Evolutionary conservation across 805 yeast species (phyloP).

Genomic region (Yamadazyma sp.): DNA sequence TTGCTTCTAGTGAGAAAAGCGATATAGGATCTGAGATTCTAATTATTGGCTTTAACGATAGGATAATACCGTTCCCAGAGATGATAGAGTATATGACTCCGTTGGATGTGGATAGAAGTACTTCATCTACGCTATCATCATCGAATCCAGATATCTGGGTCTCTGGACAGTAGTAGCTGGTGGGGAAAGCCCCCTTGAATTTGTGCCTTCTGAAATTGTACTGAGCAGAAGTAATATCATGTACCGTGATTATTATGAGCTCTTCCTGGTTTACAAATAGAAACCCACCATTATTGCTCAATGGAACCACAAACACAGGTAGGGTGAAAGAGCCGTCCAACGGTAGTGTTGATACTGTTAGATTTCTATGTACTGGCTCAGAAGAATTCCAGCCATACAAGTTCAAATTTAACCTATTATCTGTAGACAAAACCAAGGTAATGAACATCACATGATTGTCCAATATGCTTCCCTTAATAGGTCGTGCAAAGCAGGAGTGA

Average conservation of each 20-base stretch:
- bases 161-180: conserved; percentile 32
- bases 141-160: conserved; percentile 16
- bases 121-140: conserved; percentile 22
- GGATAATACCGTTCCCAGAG: conserved; percentile 19
- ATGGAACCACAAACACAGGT: conserved; percentile 45
- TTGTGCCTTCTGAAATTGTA: conserved; percentile 28
- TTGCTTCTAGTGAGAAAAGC: conserved; percentile 29
- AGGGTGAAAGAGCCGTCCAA: conserved; percentile 38
- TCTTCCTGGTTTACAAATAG: conserved; percentile 37
- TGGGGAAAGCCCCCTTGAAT: conserved; percentile 39
- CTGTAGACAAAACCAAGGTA: conserved; percentile 35
- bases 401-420: conserved; percentile 35
- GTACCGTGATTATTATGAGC: conserved; percentile 38
- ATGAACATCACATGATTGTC: conserved; percentile 35
- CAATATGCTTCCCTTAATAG: conserved; percentile 22
- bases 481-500: conserved; percentile 44
- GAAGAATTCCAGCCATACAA: conserved; percentile 43
- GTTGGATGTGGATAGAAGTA: conserved; percentile 33
- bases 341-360: conserved; percentile 39
- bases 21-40: conserved; percentile 37
- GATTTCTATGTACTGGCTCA: conserved; percentile 28
- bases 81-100: conserved; percentile 35
- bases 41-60: conserved; percentile 28
- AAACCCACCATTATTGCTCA: conserved; percentile 35
- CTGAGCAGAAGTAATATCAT: conserved; percentile 50